Evolutionary conservation across 176 grass and related monocot genomes (phyloP), one percentile per base, ranked within the genome.

Genomic region (Avena sativa): DNA sequence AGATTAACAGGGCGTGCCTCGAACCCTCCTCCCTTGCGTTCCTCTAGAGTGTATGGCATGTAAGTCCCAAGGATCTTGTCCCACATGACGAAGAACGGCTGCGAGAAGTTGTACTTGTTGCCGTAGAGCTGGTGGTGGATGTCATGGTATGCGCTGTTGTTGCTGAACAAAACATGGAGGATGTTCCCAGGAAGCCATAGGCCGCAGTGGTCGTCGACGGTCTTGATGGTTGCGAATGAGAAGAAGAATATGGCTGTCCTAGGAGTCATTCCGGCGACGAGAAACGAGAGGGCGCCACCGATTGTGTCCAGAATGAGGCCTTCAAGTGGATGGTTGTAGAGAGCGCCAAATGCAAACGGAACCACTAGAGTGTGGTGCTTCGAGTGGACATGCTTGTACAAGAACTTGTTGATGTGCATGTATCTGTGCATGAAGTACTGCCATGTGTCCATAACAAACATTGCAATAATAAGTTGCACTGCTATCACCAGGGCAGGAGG

Each of bases 391-490:
- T 94, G 88, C 83, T 92, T 94, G 86, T 94, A 94, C 59, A 94
- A n/a, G 82, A 94, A 94, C 77, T 90, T 94, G 93, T 92, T 94
- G 82, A 92, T 40, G 52, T 94, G 93, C 93, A 94, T 94, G 77
- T 92, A 94, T 85, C 93, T 92, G 93, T 94, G 93, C 93, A 94
- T 92, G 90, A 92, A 94, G 85, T 94, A 94, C 69, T 94, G 93
- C 93, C 93, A 94, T 80, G 93, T 94, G 81, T 94, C 93, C 90
- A 94, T 89, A 63, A 92, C 93, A 14, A 94, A 83, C 92, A 94
- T 94, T 10, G 90, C 93, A 43, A 93, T 47, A 23, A 87, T 23
- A 77, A 91, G 84, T 66, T 93, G 92, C 81, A 91, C 30, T 20
- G 81, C 78, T 51, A 93, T 90, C 60, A 89, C 40, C 52, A 89